Evolutionary conservation across 2,329 filamentous ascomycete species (phyloP), one percentile per base, ranked within the genome.

Genomic region (Cladosporium sphaerospermum): DNA sequence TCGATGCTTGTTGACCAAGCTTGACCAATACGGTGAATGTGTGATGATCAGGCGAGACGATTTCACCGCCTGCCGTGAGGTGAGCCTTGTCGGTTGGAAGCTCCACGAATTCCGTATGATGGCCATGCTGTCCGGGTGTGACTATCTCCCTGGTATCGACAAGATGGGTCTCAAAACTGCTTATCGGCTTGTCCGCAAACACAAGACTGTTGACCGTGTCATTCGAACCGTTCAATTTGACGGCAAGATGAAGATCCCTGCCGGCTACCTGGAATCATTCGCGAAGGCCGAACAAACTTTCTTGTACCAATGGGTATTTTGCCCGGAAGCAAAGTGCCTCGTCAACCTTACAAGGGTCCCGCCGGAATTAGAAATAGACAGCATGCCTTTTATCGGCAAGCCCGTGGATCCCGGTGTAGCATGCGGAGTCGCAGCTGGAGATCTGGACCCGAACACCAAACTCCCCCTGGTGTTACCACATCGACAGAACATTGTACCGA

Each of bases 81-180:
- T 97, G 45, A 95, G 86, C 51, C 73, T 99, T 39, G 86, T 89
- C 3, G 92, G 91, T 7, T 99, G 92, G 92, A 87, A 88, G 2
- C 92, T 97, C 68, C 77, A 79, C 9, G 89, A 96, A 61, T 99
- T 99, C 63, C 82, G 93, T 55, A 84, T 84, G 50, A 99, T 99
- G 93, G 89, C 91, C 39, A 99, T 99, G 60, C 73, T 99, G 55
- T 96, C 90, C 66, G 93, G 93, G 7, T 99, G 93, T 67, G 93
- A 99, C 67, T 99, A 99, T 68, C 79, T 97, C n/a, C 76, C 85
- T 2, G 87, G 86, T 54, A 88, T 99, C 57, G 85, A 83, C 53
- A 86, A 86, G 47, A 83, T 99, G 70, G 93, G 93, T 0, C 71
- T 99, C 53, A 97, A 96, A 75, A 97, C 91, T 5, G 92, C 93